Base-by-base conservation (phyloP, 2,329 filamentous ascomycete species). In the Diplocarpon mali region DNA sequence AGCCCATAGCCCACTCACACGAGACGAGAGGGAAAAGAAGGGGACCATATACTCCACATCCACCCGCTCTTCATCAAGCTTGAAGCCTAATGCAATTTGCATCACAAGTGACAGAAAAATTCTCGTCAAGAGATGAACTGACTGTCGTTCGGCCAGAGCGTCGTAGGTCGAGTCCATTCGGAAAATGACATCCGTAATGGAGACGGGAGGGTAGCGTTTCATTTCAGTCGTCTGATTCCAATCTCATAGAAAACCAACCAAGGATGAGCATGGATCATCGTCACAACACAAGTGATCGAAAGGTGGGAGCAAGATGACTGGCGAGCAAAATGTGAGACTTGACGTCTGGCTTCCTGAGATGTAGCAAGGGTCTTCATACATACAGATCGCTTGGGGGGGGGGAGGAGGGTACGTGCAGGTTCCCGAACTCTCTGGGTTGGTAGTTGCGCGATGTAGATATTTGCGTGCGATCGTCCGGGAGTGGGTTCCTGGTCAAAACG, bases 391-490 rank as follows among this genome's bases (percentile, higher is more conserved):
- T 38, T 31, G 42, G 20, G 20, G 20, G 38, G 34, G 42, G 38
- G 42, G 20, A 7, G 20, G 38, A 31, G 42, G 38, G 40, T 40
- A 29, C 27, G 39, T 47, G 48, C 44, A 49, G 44, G 30, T 34
- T 46, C 35, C 53, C 48, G 48, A 17, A 38, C 13, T n/a, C 31
- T 27, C 13, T 47, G 49, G 45, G 45, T 46, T 35, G 44, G 28
- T 34, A 17, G 41, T 37, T 45, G 29, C 28, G 16, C 17, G 47
- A 45, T 49, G 45, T 47, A 3, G 48, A 46, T 43, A 49, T 48
- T 47, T 52, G 49, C 41, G 47, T 45, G 45, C 43, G 35, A 47
- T 45, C 38, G 46, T 36, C 46, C 45, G 45, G 37, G 31, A 44
- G 24, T 40, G 43, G 47, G 38, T 32, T 49, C 32, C 41, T 36